A percentile compares a stretch with the other conserved stretches of the same genome.
phyloP scores from a whole-genome alignment of 805 yeast species.

The Saturnispora quitensis region DNA sequence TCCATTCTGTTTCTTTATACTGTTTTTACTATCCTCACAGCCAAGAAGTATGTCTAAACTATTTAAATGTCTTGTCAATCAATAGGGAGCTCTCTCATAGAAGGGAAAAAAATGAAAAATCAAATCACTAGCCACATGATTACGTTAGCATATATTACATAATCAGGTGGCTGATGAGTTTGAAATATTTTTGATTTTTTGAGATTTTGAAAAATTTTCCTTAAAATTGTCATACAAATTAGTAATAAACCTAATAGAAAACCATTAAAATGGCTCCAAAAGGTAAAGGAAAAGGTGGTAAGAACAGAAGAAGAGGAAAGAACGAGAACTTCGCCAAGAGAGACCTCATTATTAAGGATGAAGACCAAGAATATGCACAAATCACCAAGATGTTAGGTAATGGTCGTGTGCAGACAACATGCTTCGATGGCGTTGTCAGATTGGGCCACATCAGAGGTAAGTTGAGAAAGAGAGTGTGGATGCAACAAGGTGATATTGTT shows the following conservation, averaged over 20 bases:
- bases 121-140: background rate
- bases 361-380: conserved; percentile 98
- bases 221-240: background rate
- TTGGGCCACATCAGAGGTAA: conserved; percentile 98
- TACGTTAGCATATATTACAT: background rate
- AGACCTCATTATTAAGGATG: conserved; percentile 85
- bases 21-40: background rate
- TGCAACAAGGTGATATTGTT: conserved; percentile 97
- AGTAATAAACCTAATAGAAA: background rate
- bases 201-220: background rate
- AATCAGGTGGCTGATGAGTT: background rate
- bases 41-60: background rate
- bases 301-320: conserved; percentile 98
- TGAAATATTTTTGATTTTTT: background rate
- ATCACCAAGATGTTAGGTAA: conserved; percentile 97
- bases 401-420: conserved; percentile 90
- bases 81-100: background rate
- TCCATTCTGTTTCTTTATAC: conserved; percentile 44
- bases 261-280: conserved; percentile 33
- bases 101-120: background rate
- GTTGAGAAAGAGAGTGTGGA: conserved; percentile 99
- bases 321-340: conserved; percentile 90
- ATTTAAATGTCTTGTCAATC: background rate
- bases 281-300: conserved; percentile 57
- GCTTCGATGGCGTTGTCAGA: conserved; percentile 91